Percentiles rank a stretch among this genome's conserved stretches.
phyloP scores from a whole-genome alignment of 345 rosid genomes.

The Salix exigua region DNA sequence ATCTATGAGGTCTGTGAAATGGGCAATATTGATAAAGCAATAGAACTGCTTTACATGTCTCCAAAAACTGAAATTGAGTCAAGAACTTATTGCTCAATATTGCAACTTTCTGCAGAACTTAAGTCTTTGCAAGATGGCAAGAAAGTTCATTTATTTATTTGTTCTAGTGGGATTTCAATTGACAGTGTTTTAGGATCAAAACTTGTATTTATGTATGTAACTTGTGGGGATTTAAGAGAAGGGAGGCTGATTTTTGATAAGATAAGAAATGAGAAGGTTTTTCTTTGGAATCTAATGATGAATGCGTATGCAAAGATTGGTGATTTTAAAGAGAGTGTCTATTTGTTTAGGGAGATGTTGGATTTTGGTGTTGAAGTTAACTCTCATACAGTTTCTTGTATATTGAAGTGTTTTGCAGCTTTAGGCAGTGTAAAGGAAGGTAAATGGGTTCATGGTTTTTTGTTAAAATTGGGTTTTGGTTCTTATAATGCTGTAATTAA shows the following conservation, averaged over 20 bases:
- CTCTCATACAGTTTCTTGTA: conserved; percentile 47
- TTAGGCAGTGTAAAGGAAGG: conserved; percentile 39
- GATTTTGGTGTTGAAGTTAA: conserved; percentile 40
- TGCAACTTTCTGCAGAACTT: conserved; percentile 62
- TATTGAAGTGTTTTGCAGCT: conserved; percentile 55
- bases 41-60: conserved; percentile 40
- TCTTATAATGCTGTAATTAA: conserved; percentile 41
- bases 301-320: conserved; percentile 52
- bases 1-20: conserved; percentile 36
- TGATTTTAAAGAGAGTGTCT: conserved; percentile 41
- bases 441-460: conserved; percentile 52
- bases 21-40: conserved; percentile 41
- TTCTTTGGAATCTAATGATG: conserved; percentile 63
- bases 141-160: conserved; percentile 47
- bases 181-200: conserved; percentile 55
- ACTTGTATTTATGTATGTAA: conserved; percentile 64
- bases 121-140: conserved; percentile 42
- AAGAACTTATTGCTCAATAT: conserved; percentile 42
- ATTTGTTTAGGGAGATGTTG: conserved; percentile 48
- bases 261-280: conserved; percentile 44
- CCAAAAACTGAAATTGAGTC: conserved; percentile 32
- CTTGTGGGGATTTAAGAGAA: conserved; percentile 52
- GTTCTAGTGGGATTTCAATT: conserved; percentile 29
- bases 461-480: conserved; percentile 50
- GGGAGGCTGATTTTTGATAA: conserved; percentile 49